Base-by-base conservation (phyloP, 345 rosid genomes). In the Jatropha curcas region DNA sequence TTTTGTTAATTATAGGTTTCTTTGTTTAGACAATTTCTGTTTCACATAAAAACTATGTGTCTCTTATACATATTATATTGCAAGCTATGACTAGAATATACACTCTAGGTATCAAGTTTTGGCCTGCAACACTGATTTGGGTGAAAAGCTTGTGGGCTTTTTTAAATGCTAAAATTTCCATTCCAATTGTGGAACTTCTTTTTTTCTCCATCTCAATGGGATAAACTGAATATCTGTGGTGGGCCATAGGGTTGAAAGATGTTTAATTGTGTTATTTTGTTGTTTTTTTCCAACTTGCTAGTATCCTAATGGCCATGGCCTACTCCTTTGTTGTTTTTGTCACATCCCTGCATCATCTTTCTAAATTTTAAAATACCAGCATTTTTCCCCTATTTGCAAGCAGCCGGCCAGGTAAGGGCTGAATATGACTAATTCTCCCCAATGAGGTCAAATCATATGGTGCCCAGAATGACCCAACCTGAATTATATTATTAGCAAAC, bases 241-340 rank as follows among this genome's bases (percentile, higher is more conserved):
- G 51, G 51, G 51, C 25, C 28, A 39, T 4, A n/a, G 34, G 17
- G 55, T 28, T 61, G 60, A 16, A 64, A 55, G 24, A 56, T 2
- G 34, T 27, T 13, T 52, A 43, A 27, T 25, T 19, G 14, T 37
- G 35, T 9, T 19, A 25, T 43, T 34, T 67, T 60, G 68, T 79
- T 19, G 20, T 43, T 34, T 67, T 60, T 64, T 79, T 57, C 24
- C 24, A 31, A 37, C 50, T 25, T 56, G 5, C 57, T 41, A 39
- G 52, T 41, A 13, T 64, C 28, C 68, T 64, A 43, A 43, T 37
- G 67, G 27, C 41, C 12, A 24, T 22, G 67, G 20, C 4, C 28
- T 22, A 5, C 3, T 28, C 30, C 46, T 58, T 12, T 12, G 62
- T 28, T 13, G 24, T 67, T 50, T 31, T 19, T 14, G 11, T 31